phyloP scores from a whole-genome alignment of 2,329 filamentous ascomycete species.

The Xylariaceae sp. region DNA sequence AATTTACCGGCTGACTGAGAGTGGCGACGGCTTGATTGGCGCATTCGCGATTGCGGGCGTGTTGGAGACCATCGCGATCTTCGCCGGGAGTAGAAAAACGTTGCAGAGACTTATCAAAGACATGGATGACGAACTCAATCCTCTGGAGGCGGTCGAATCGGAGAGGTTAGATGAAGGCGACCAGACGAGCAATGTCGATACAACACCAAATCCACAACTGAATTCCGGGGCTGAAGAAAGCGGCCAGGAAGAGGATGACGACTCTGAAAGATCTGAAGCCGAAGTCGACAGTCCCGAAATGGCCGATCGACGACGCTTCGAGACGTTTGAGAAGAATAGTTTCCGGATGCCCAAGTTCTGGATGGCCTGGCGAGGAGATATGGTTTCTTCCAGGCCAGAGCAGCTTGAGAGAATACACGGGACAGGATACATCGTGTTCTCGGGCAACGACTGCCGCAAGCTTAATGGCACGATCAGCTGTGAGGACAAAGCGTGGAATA shows the following conservation, averaged over 20 bases:
- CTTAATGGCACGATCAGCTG: slow-evolving; percentile 23
- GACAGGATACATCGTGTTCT: slow-evolving; percentile 24
- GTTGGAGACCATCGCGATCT: slow-evolving; percentile 15
- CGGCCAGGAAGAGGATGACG: slow-evolving; percentile 2
- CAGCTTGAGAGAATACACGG: slow-evolving; percentile 7
- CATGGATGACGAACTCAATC: background rate
- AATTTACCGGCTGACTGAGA: slow-evolving; percentile 18
- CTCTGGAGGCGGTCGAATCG: background rate
- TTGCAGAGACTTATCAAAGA: slow-evolving; percentile 10
- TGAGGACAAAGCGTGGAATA: slow-evolving; percentile 19
- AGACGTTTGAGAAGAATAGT: slow-evolving; percentile 23
- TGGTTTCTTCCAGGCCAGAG: background rate
- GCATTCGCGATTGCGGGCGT: slow-evolving; percentile 4
- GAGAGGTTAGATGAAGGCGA: background rate
- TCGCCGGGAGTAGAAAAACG: slow-evolving; percentile 19
- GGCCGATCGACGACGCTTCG: slow-evolving; percentile 10
- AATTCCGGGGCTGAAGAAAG: background rate
- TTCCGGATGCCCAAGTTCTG: slow-evolving; percentile 26
- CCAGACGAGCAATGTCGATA: background rate
- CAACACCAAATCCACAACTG: too few relatives aligned
- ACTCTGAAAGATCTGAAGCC: background rate
- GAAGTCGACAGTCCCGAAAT: slow-evolving; percentile 1
- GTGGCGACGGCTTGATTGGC: slow-evolving; percentile 19
- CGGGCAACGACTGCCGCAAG: slow-evolving; percentile 21
- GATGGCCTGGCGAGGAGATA: slow-evolving; percentile 17